Base-by-base conservation (phyloP, 1,284 basidiomycete genomes). In the Paramarasmius palmivorus region DNA sequence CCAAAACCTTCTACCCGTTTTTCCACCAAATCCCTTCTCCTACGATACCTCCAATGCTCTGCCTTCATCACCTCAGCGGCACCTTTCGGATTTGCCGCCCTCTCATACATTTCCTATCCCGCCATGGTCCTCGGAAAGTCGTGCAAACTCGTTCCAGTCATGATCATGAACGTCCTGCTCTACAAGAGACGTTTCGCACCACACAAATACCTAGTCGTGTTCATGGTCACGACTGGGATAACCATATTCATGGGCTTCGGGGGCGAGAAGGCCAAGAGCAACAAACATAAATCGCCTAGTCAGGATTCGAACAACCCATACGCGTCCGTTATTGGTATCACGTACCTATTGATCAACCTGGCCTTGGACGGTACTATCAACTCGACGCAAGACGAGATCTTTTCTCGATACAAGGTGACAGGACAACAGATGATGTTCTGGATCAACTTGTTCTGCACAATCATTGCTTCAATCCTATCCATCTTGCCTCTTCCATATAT, bases 351-450 rank as follows among this genome's bases (percentile, higher is more conserved):
- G 47, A 79, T 92, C 65, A 98, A 98, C 73, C 81, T 99, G 23
- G 73, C 91, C 17, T 80, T 99, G 46, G 97, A 99, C 68, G 97
- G 97, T 20, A 86, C 92, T 37, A 92, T 90, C 53, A 98, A 99
- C 75, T 93, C 93, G n/a, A 98, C 95, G 2, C 97, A 99, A 71
- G 97, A 99, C 69, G 92, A 98, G 73, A 91, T 99, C 57, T 99
- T 99, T 70, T 76, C 83, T 36, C 74, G 78, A 20, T 84, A 87
- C 72, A 79, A 82, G 37, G 84, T 95, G 19, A 85, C 88, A 0
- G 97, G 97, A 3, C 95, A 97, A 68, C 96, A 99, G 69, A 98
- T 99, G 95, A 99, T 99, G 97, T 88, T 99, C 68, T 96, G 88
- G 84, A 98, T 98, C 71, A 96, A 96, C 68, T 65, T 88, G 26